Evolutionary conservation across 169 alveolate genomes (phyloP).

Genomic region (Plasmodium vinckei): DNA sequence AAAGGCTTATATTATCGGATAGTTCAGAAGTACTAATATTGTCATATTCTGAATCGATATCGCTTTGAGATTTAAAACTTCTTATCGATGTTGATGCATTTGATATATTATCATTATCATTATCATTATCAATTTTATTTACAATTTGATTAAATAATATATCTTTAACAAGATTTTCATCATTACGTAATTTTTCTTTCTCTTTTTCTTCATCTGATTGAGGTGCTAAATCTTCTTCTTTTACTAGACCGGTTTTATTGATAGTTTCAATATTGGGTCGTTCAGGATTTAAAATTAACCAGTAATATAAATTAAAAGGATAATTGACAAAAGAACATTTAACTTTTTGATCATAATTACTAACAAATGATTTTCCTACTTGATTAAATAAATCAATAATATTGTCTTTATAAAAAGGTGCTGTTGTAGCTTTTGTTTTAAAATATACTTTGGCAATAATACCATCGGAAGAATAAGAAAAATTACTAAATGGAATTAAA

Average conservation of each 20-base stretch:
- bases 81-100: slow-evolving; percentile 16
- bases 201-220: slow-evolving; percentile 9
- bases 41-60: slow-evolving; percentile 10
- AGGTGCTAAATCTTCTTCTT: slow-evolving; percentile 45
- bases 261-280: slow-evolving; percentile 30
- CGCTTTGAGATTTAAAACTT: background rate
- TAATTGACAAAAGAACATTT: slow-evolving; percentile 62
- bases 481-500: slow-evolving; percentile 36
- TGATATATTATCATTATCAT: background rate
- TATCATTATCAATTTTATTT: background rate
- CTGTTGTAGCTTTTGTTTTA: slow-evolving; percentile 51
- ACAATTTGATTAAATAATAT: slow-evolving; percentile 7
- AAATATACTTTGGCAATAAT: slow-evolving; percentile 7
- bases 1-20: background rate
- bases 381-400: slow-evolving; percentile 58
- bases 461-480: background rate
- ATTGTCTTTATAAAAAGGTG: slow-evolving; percentile 55
- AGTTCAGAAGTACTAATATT: background rate
- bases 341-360: slow-evolving; percentile 31
- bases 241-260: slow-evolving; percentile 36
- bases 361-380: slow-evolving; percentile 49
- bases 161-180: slow-evolving; percentile 27
- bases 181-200: slow-evolving; percentile 4
- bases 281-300: slow-evolving; percentile 69
- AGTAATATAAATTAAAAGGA: slow-evolving; percentile 54